Evolutionary conservation across 768 basidiomycete species (phyloP).

Genomic region (Sporobolomyces pararoseus): DNA sequence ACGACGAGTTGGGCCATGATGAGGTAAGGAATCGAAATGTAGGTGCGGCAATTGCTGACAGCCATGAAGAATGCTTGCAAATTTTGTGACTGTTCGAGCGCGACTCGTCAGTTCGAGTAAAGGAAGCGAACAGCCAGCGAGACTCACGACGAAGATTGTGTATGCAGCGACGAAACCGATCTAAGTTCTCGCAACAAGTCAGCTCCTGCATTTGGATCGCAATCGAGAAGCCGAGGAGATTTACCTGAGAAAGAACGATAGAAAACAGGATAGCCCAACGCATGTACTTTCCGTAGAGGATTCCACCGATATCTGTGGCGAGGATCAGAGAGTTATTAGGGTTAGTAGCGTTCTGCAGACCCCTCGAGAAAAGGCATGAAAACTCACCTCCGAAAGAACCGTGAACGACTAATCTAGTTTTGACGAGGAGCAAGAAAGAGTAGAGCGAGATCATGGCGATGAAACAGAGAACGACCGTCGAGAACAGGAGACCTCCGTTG

Average conservation of each 20-base stretch:
- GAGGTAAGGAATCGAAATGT: conserved; percentile 66
- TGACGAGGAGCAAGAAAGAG: conserved; percentile 85
- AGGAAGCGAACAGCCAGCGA: background rate
- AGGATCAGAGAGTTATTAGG: background rate
- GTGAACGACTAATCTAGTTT: conserved; percentile 79
- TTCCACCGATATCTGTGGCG: conserved; percentile 78
- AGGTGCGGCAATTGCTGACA: conserved; percentile 67
- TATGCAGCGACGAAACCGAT: conserved; percentile 85
- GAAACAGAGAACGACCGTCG: conserved; percentile 65
- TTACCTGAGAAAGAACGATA: conserved; percentile 71
- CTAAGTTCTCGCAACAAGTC: conserved; percentile 49
- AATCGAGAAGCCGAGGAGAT: conserved; percentile 37
- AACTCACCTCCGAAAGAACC: conserved; percentile 84
- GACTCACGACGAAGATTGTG: conserved; percentile 79
- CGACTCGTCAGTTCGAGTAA: background rate
- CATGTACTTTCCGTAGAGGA: conserved; percentile 89
- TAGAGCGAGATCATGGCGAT: conserved; percentile 85
- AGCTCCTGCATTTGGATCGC: too few species aligned
- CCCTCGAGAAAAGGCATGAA: too few species aligned
- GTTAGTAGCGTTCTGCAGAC: background rate
- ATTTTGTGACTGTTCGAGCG: conserved; percentile 10
- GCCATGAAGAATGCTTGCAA: conserved; percentile 76
- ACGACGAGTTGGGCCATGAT: conserved; percentile 78
- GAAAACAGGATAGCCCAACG: conserved; percentile 79
- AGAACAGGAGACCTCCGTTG: conserved; percentile 93